These are phyloP conservation scores for Coix lacrymajobi DNA, from an alignment of 176 grass and related monocot species.

Conservation along the genomic window DNA sequence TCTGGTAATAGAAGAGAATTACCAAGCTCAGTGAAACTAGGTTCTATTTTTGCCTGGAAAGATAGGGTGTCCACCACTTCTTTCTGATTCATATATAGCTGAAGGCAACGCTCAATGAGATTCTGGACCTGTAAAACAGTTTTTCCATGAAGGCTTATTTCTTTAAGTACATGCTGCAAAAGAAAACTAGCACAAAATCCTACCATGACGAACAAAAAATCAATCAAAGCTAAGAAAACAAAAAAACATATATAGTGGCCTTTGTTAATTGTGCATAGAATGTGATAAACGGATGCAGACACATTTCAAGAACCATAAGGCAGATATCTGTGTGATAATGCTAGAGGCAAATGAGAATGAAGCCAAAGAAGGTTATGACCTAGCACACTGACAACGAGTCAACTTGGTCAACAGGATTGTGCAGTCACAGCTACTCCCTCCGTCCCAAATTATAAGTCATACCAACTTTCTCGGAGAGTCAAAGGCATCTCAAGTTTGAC, in stretches of 20 bases:
- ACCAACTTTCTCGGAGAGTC: too few species aligned
- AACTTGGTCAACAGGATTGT: not conserved
- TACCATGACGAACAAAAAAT: not conserved
- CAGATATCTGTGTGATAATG: not conserved
- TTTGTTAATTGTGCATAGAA: not conserved
- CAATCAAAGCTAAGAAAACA: not conserved
- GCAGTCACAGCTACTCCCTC: not conserved
- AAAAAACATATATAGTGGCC: not conserved
- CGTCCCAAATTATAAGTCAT: too few species aligned
- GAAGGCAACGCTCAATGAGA: constrained; percentile 92
- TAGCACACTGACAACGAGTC: not conserved
- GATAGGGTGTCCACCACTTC: constrained; percentile 84
- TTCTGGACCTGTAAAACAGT: constrained; percentile 88
- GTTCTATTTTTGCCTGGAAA: constrained; percentile 89
- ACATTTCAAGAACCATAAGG: constrained; percentile 11
- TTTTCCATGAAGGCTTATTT: constrained; percentile 9
- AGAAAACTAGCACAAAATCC: not conserved
- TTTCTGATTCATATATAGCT: constrained; percentile 99
- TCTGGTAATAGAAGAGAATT: constrained; percentile 25
- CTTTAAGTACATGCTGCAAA: constrained; percentile 16
- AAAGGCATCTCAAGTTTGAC: too few species aligned
- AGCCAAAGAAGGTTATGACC: not conserved
- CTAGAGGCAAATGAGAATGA: not conserved
- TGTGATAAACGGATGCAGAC: not conserved
- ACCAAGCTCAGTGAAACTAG: constrained; percentile 99